Conservation (phyloP, 2,329 filamentous ascomycete genomes). For the Trichoderma citrinoviride region DNA sequence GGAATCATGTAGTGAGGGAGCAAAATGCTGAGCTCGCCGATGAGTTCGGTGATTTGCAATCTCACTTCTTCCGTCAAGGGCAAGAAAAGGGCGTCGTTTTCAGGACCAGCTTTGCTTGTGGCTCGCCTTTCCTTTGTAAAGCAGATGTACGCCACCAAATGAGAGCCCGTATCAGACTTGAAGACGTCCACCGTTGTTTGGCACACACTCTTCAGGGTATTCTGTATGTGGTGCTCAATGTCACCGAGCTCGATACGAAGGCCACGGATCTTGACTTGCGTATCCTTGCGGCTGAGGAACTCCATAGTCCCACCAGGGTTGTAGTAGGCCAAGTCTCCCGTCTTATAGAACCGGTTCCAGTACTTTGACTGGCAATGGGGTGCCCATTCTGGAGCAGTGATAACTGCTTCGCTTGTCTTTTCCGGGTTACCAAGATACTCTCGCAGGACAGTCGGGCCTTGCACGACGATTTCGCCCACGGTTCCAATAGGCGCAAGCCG, state of each 20-base stretch:
- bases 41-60: not conserved
- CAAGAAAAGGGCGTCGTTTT: constrained; percentile 14
- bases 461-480: constrained; percentile 12
- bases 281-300: constrained; percentile 13
- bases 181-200: constrained; percentile 3
- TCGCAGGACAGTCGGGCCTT: constrained; percentile 4
- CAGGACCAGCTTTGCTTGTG: not conserved
- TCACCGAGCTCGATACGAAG: constrained; percentile 12
- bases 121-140: constrained; percentile 1
- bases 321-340: constrained; percentile 5
- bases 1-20: constrained; percentile 17
- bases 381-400: constrained; percentile 1
- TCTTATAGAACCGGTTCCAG: constrained; percentile 16
- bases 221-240: constrained; percentile 14
- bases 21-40: not conserved
- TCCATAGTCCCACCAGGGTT: constrained; percentile 9
- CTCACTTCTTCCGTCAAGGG: constrained; percentile 7
- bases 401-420: not conserved
- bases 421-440: constrained; percentile 29
- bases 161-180: not conserved
- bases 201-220: not conserved
- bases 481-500: constrained; percentile 3
- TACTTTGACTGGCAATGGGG: not conserved
- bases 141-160: not conserved
- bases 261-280: constrained; percentile 4